Evolutionary conservation across 345 rosid species (phyloP).

Genomic region (Arabidopsis suecica): DNA sequence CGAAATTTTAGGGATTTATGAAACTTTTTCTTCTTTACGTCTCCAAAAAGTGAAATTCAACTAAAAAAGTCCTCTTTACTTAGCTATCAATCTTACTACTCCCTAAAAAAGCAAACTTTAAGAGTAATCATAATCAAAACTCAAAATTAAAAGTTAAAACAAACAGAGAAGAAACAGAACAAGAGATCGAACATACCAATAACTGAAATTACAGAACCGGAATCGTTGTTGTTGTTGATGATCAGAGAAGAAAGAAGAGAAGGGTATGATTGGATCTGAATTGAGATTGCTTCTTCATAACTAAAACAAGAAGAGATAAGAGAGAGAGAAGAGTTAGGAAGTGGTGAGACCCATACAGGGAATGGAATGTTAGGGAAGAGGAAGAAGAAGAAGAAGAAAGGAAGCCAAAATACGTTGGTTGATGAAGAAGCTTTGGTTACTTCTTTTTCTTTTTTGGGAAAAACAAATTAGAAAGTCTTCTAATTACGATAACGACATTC

Average conservation of each 20-base stretch:
- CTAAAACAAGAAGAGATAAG: constrained; percentile 33
- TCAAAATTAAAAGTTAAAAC: neutral
- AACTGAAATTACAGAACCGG: constrained; percentile 14
- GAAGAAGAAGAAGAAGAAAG: constrained; percentile 31
- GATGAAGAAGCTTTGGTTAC: constrained; percentile 32
- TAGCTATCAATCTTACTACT: constrained; percentile 47
- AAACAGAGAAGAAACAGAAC: neutral
- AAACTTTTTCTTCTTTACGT: constrained; percentile 38
- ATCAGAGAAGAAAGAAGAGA: constrained; percentile 40
- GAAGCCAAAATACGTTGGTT: constrained; percentile 38
- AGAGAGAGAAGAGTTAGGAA: constrained; percentile 35
- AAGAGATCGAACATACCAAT: constrained; percentile 21
- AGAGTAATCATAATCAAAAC: constrained; percentile 26
- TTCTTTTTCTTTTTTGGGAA: constrained; percentile 25
- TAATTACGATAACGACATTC: constrained; percentile 47
- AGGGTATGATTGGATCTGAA: constrained; percentile 44
- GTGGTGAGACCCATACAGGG: constrained; percentile 44
- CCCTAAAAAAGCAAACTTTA: constrained; percentile 37
- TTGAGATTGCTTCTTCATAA: constrained; percentile 40
- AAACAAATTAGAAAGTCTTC: constrained; percentile 25
- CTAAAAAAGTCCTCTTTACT: constrained; percentile 35
- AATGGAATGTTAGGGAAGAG: constrained; percentile 30
- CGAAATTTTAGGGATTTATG: constrained; percentile 26
- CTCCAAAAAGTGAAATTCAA: constrained; percentile 25
- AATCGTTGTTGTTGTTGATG: constrained; percentile 25